Evolutionary conservation across 2,329 filamentous ascomycete species (phyloP).

Genomic region (Fusarium globosum): DNA sequence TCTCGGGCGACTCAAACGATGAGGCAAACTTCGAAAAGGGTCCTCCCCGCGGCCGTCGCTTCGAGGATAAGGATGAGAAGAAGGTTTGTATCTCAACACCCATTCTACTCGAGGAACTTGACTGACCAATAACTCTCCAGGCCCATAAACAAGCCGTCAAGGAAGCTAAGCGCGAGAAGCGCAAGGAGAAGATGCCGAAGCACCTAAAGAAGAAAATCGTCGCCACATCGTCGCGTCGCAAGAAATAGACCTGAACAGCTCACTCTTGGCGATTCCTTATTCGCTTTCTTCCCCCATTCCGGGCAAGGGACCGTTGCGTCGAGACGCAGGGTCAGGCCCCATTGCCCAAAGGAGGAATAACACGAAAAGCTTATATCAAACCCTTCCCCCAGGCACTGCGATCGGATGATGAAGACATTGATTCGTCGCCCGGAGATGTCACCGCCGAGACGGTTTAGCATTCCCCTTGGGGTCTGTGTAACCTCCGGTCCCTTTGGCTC

Average conservation of each 20-base stretch:
- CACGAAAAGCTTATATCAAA: constrained; percentile 10
- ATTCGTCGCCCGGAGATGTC: constrained; percentile 45
- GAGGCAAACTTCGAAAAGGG: constrained; percentile 73
- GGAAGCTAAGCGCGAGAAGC: constrained; percentile 93
- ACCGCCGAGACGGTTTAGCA: constrained; percentile 46
- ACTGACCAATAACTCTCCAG: constrained; percentile 48
- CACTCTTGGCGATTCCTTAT: background rate
- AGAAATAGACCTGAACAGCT: constrained; percentile 60
- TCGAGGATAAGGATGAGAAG: constrained; percentile 92
- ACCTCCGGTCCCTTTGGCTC: constrained; percentile 22
- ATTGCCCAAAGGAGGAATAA: background rate
- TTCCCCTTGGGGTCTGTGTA: constrained; percentile 21
- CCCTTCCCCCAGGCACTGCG: constrained; percentile 11
- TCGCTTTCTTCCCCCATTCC: background rate
- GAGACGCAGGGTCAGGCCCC: background rate
- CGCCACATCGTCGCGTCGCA: constrained; percentile 68
- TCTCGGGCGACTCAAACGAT: constrained; percentile 57
- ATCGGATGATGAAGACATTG: constrained; percentile 62
- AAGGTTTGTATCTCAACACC: constrained; percentile 61
- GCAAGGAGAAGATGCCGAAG: constrained; percentile 96
- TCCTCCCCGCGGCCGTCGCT: constrained; percentile 80
- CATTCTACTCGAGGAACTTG: background rate
- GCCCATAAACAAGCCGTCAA: constrained; percentile 90
- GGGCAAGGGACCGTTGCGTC: constrained; percentile 10
- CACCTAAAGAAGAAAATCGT: constrained; percentile 92